Base-by-base conservation (phyloP, 805 yeast species). In the Candida morakotiae region DNA sequence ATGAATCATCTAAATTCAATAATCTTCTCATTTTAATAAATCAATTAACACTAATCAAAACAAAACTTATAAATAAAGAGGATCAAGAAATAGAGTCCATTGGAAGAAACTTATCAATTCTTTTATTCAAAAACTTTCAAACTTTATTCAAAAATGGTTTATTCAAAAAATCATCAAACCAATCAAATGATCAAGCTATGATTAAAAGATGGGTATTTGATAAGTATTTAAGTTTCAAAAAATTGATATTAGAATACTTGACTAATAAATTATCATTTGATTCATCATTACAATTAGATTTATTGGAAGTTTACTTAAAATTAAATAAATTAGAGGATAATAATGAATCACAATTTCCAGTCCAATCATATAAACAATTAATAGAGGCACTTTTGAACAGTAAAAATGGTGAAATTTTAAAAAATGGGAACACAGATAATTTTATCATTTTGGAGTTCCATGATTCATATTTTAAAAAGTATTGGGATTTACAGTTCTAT, bases 401-500 rank as follows among this genome's bases (percentile, higher is more conserved):
- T 31, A 40, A 47, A 4, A 54, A 65, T 30, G 69, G 73, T 5
- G 62, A 62, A 3, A 48, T 65, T 5, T 57, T 69, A 18, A 51
- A 56, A 3, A 81, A 79, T 50, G 75, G 73, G 9, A 58, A 77
- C 0, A 61, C 69, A 23, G 70, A 71, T 38, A 72, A 69, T 51
- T 68, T 74, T 35, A 54, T 73, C 9, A 41, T 77, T 11, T 55
- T 67, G 34, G 87, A 83, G 52, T 85, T 84, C 50, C 49, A 68
- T 20, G 77, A 71, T 16, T 17, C 30, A 26, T 64, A 63, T 19
- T 81, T 81, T 51, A 50, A 52, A 21, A 69, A 69, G 47, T 76
- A 73, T 56, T 85, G 85, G 67, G 98, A 91, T 55, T 60, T 91
- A 40, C 86, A 88, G 48, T 87, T 68, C 53, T 84, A 81, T 52